Evolutionary conservation across 2,329 filamentous ascomycete genomes (phyloP), one percentile per base, ranked within the genome.

Genomic region (Alternaria sp.): DNA sequence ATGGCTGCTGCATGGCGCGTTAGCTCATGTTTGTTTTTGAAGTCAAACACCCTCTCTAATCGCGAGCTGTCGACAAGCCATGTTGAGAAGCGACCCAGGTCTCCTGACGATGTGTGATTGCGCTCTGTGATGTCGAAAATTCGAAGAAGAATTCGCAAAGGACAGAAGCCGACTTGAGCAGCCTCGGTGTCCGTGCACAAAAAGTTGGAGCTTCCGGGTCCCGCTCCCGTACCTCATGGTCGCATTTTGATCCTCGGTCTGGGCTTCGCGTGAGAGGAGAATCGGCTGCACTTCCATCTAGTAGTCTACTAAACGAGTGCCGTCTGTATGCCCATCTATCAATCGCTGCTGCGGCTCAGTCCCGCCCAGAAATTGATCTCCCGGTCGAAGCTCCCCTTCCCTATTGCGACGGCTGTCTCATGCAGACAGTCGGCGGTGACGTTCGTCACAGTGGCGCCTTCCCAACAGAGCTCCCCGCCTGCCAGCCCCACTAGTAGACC

Each of bases 371-470:
- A 57, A 64, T 56, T 59, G 59, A 59, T 56, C 54, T 58, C 48
- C 52, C 62, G 52, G 54, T 61, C 52, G 53, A 65, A 59, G 67
- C 67, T 61, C 60, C 63, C 65, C 57, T 64, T 67, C 65, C 59
- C 63, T 52, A 67, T 63, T 57, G 45, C 66, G 57, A 60, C 69
- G 68, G 57, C 68, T 70, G 74, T 74, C 72, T 68, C 68, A 70
- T 72, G 73, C 74, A 75, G 74, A 74, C 75, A 64, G 62, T 63
- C 70, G 65, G 68, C 72, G 60, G 68, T 76, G 72, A 77, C 71
- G 72, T 74, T 79, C 64, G 70, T 76, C 70, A 80, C 75, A 59
- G 75, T 80, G 78, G 78, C 77, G 68, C 67, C 70, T 72, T 71
- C 72, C 73, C 73, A 75, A 68, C 71, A 71, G 64, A 73, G 70